These are phyloP conservation scores for Globisporangium alternatum DNA, from an alignment of 352 stramenopile species.

Conservation along the genomic window DNA sequence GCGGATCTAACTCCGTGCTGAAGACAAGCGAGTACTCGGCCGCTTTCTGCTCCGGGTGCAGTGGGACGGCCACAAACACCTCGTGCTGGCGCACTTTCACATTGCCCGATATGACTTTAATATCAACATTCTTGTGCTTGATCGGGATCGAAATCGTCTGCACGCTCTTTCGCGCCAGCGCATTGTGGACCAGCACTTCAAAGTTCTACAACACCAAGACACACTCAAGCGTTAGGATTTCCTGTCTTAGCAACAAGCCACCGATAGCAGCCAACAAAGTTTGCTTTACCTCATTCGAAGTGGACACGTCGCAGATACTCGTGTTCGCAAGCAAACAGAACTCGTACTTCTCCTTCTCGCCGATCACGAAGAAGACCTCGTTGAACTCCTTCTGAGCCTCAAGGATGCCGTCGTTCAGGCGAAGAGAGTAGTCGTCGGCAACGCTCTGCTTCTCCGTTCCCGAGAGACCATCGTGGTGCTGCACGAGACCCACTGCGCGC, in stretches of 20 bases:
- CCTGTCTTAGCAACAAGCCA: neutral
- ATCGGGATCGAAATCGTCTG: slow-evolving; percentile 66
- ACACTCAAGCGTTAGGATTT: neutral
- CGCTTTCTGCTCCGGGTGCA: slow-evolving; percentile 45
- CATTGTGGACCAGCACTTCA: slow-evolving; percentile 72
- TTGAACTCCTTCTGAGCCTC: slow-evolving; percentile 66
- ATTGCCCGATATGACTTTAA: slow-evolving; percentile 36
- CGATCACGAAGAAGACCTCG: slow-evolving; percentile 70
- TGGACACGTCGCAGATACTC: slow-evolving; percentile 86
- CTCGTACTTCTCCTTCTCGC: slow-evolving; percentile 57
- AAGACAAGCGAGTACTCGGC: slow-evolving; percentile 71
- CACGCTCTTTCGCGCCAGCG: slow-evolving; percentile 49
- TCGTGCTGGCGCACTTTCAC: slow-evolving; percentile 33
- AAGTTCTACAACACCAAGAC: slow-evolving; percentile 32
- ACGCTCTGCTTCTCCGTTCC: slow-evolving; percentile 96
- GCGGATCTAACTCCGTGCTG: slow-evolving; percentile 51
- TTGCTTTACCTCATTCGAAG: slow-evolving; percentile 36
- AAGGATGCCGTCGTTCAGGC: slow-evolving; percentile 83
- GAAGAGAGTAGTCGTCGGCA: slow-evolving; percentile 93
- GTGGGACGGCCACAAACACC: slow-evolving; percentile 52
- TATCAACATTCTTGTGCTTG: slow-evolving; percentile 34
- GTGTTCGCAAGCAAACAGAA: slow-evolving; percentile 88
- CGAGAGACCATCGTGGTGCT: slow-evolving; percentile 96
- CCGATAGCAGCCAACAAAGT: neutral
- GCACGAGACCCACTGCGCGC: slow-evolving; percentile 89